phyloP scores from a whole-genome alignment of 441 rosid species.

The Adansonia gregorii region DNA sequence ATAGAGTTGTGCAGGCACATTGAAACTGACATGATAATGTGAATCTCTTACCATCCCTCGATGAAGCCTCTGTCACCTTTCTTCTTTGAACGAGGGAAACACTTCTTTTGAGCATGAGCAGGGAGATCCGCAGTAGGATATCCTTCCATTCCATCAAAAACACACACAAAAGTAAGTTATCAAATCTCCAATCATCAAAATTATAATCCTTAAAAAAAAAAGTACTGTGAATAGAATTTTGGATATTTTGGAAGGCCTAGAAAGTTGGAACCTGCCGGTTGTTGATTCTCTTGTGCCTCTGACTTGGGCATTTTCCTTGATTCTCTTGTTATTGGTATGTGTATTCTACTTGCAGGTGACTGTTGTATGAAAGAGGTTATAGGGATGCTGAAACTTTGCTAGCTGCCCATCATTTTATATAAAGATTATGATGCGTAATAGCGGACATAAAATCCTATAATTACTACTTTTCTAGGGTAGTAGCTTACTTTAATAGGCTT shows the following conservation, averaged over 20 bases:
- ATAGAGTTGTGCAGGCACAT: too few species aligned
- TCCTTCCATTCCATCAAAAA: constrained; percentile 32
- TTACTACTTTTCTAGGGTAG: not conserved
- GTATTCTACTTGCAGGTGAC: not conserved
- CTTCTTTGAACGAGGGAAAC: constrained; percentile 40
- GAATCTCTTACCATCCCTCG: constrained; percentile 55
- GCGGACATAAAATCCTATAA: not conserved
- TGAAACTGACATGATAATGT: not conserved
- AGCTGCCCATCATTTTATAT: not conserved
- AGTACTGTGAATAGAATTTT: too few species aligned
- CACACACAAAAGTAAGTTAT: constrained; percentile 22
- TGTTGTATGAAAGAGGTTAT: not conserved
- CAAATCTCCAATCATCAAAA: not conserved
- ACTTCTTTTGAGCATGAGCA: constrained; percentile 31
- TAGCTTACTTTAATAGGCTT: not conserved
- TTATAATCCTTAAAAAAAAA: not conserved
- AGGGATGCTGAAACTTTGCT: not conserved
- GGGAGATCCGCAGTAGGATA: constrained; percentile 42
- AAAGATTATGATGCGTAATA: not conserved
- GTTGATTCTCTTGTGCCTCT: constrained; percentile 34
- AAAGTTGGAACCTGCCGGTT: constrained; percentile 46
- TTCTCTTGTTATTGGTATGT: too few species aligned
- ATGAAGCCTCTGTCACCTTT: constrained; percentile 66
- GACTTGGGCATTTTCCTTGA: constrained; percentile 34
- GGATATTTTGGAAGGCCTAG: not conserved